These are phyloP conservation scores for Penicillium sclerotiorum DNA, from an alignment of 2,329 filamentous ascomycete species.

Conservation along the genomic window DNA sequence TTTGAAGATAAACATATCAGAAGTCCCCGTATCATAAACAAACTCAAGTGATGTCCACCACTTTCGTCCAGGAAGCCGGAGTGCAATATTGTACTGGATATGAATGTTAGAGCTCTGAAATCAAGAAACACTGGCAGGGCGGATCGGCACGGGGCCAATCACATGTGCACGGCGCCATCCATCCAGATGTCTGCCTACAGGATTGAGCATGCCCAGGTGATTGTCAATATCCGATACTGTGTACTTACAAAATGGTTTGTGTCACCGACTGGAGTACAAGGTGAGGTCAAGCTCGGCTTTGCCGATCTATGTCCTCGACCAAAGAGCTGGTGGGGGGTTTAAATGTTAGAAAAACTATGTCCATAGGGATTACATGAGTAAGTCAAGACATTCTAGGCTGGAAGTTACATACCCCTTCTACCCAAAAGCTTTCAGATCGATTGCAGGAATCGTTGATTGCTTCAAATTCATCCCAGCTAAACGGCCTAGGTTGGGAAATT, in stretches of 20 bases:
- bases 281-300: neutral
- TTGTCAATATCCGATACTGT: neutral
- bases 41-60: neutral
- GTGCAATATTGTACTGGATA: neutral
- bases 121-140: neutral
- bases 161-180: neutral
- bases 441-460: neutral
- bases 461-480: neutral
- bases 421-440: neutral
- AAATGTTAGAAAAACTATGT: neutral
- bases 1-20: neutral
- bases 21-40: neutral
- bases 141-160: too few relatives aligned
- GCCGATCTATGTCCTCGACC: neutral
- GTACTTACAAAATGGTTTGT: neutral
- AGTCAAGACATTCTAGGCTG: too few relatives aligned
- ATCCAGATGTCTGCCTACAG: too few relatives aligned
- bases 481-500: neutral
- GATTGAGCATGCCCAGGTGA: neutral
- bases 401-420: neutral
- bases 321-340: neutral
- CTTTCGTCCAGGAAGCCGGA: neutral
- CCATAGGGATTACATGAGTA: too few relatives aligned
- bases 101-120: neutral
- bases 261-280: neutral